Base-by-base conservation (phyloP, 2,329 filamentous ascomycete species). In the Lachnellula hyalina region DNA sequence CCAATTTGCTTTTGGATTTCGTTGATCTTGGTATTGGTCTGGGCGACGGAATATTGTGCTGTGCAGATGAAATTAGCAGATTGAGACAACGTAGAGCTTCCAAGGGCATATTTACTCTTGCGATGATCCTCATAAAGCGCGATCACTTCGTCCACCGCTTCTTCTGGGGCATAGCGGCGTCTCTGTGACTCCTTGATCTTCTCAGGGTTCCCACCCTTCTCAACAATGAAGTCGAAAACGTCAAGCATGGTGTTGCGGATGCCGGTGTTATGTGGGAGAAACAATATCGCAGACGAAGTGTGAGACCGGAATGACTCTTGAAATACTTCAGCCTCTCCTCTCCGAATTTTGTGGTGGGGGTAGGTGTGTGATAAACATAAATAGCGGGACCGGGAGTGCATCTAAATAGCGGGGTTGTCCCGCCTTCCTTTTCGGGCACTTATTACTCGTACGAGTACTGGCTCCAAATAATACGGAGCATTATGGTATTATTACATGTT, bases 101-200 rank as follows among this genome's bases (percentile, higher is more conserved):
- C 38, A 52, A 19, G 40, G 32, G 47, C 46, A 46, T 32, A 67
- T 76, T 64, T 73, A 86, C 84, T 90, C 75, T 80, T 84, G 66
- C 89, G 83, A 73, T 93, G 89, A 66, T 93, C 90, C 70, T 96
- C 88, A 71, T 88, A 96, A 69, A 95, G 77, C 21, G 80, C 80
- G 70, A 96, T 94, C 57, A 97, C 84, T 75, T 96, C 87, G 75
- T 99, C 93, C 25, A 99, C 93, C 47, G 87, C 78, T 69, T 90
- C 88, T 67, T 91, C 89, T 14, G 85, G 80, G 48, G 90, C 92
- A 76, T 84, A 82, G 65, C 94, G 86, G 69, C 85, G 85, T 65
- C 87, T 83, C 75, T 99, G 94, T 61, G 88, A 94, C 73, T 96
- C 90, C 72, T 89, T 88, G 73, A 99, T 94, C 76, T 85, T 86